Percentiles rank a stretch among this genome's conserved stretches.
Conservation (phyloP, 805 yeast genomes). For the Teunomyces lycoperdinae region DNA sequence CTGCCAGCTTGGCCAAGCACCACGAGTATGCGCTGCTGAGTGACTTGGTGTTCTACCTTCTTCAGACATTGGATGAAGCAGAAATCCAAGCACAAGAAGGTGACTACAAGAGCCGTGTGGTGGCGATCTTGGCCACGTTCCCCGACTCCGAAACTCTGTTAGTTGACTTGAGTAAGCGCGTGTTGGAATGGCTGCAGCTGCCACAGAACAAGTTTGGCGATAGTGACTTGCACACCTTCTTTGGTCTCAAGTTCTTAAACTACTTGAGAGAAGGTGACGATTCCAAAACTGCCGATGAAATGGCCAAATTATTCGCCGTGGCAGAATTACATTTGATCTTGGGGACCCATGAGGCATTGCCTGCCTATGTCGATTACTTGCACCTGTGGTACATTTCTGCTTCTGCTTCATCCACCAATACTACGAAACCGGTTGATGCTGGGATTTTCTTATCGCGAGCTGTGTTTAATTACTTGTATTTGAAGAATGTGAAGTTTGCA, state of each 20-base stretch:
- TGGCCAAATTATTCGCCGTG: slow-evolving; percentile 47
- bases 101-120: slow-evolving; percentile 44
- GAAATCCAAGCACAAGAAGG: slow-evolving; percentile 35
- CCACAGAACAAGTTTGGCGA: slow-evolving; percentile 60
- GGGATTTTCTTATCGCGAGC: slow-evolving; percentile 50
- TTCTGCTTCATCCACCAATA: too few species aligned
- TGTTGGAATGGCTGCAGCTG: slow-evolving; percentile 64
- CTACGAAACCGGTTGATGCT: slow-evolving; percentile 21
- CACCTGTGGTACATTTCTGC: slow-evolving; percentile 32
- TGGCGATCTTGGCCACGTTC: slow-evolving; percentile 46
- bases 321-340: slow-evolving; percentile 73
- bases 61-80: slow-evolving; percentile 64
- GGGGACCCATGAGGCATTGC: slow-evolving; percentile 57
- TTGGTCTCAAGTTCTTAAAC: slow-evolving; percentile 64
- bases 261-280: slow-evolving; percentile 18
- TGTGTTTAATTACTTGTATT: slow-evolving; percentile 69
- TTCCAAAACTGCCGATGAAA: slow-evolving; percentile 20
- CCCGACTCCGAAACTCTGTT: slow-evolving; percentile 48
- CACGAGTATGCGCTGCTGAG: slow-evolving; percentile 78
- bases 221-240: slow-evolving; percentile 65
- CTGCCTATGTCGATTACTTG: slow-evolving; percentile 43
- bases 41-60: slow-evolving; percentile 68
- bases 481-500: slow-evolving; percentile 65
- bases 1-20: slow-evolving; percentile 63
- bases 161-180: slow-evolving; percentile 62